Evolutionary conservation across 2,329 filamentous ascomycete genomes (phyloP), one percentile per base, ranked within the genome.

Genomic region (Magnaporthiopsis rhizophila): DNA sequence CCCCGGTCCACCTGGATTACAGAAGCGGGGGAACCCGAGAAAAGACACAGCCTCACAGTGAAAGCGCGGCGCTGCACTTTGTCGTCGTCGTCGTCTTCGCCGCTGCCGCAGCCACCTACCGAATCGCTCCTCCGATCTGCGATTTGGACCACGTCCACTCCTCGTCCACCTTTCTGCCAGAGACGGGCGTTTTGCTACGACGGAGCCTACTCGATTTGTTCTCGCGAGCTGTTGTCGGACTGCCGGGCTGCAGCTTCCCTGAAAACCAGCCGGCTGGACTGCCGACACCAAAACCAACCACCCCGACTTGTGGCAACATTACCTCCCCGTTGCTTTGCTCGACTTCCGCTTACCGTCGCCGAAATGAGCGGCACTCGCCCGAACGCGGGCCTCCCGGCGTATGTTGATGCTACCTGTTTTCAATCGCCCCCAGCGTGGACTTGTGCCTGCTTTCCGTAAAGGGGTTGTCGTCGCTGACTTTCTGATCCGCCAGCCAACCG

Each of bases 311-410:
- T 53, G 45, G 18, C 45, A 21, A 11, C 45, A 8, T 21, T 24
- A 21, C 21, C 45, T 53, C 18, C 8, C 30, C 45, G 9, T 24
- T n/a, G 21, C n/a, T 24, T 24, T 53, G 45, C 34, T 38, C 28
- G 26, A 30, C 45, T n/a, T 28, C 38, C 61, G 18, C 61, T 21
- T 26, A 30, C 61, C 28, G 30, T 45, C 62, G 62, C 57, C 36
- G 58, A 63, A 67, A 82, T 82, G 79, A 77, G 76, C 72, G 75
- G 73, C 67, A 79, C 73, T 66, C 79, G 80, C 70, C 81, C 83
- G 77, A 85, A 87, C 74, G 81, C 84, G 68, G 86, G 85, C 77
- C 79, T 86, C 72, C 83, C 86, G 72, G 78, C 81, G 86, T 89
- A 79, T 79, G 86, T 85, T 21, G 13, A 50, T 38, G 36, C 45